A percentile compares a stretch with the other conserved stretches of the same genome.
phyloP scores from a whole-genome alignment of 768 basidiomycete genomes.

The Grammothele lineata region DNA sequence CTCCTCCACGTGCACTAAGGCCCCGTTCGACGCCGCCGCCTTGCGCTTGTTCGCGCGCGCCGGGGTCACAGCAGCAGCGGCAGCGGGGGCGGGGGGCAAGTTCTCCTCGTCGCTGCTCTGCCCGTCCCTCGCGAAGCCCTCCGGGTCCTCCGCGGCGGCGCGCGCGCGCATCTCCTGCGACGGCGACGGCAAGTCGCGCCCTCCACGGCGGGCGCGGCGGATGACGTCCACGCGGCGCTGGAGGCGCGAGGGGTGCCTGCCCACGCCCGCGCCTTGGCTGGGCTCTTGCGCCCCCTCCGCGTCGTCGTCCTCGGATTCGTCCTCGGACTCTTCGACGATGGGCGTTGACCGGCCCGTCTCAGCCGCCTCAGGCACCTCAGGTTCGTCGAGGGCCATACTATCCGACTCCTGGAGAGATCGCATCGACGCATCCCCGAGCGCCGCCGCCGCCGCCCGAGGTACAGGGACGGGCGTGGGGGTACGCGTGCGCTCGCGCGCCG shows the following conservation, averaged over 20 bases:
- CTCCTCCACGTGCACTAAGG: not conserved
- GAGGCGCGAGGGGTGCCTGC: constrained; percentile 12
- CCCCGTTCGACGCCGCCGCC: constrained; percentile 26
- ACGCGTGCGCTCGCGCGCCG: not conserved
- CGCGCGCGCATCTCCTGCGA: constrained; percentile 54
- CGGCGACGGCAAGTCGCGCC: constrained; percentile 40
- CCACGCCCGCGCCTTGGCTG: not conserved
- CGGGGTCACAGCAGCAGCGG: not conserved
- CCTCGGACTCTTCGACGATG: no score
- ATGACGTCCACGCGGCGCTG: constrained; percentile 18
- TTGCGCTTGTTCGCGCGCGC: constrained; percentile 27
- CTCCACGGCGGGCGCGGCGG: constrained; percentile 34
- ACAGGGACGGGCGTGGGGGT: no score
- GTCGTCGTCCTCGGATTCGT: not conserved
- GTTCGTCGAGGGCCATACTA: constrained; percentile 10
- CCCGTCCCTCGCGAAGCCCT: constrained; percentile 15
- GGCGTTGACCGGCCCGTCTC: constrained; percentile 1
- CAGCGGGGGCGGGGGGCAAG: no score
- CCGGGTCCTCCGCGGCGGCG: constrained; percentile 20
- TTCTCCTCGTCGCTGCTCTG: no score
- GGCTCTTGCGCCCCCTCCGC: not conserved
- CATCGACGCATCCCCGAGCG: constrained; percentile 14
- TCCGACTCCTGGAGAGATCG: constrained; percentile 7
- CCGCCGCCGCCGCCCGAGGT: not conserved
- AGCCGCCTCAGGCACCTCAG: no score